Evolutionary conservation across 192 early-diverging fungal species (phyloP).

Genomic region (Gryganskiella cystojenkinii): DNA sequence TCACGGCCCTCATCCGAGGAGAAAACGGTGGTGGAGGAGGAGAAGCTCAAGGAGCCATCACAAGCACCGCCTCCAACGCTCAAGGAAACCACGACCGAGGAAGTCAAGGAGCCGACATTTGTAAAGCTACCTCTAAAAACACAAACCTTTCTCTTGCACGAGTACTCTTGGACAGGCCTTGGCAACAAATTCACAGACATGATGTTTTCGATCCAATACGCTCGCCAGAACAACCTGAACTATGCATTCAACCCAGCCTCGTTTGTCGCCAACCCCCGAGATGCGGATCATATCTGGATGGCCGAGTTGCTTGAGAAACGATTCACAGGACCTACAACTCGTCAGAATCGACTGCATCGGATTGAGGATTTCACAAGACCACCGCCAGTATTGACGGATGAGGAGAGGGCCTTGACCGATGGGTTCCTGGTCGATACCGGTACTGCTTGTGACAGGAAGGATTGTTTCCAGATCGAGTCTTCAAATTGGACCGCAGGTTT

Average conservation of each 20-base stretch:
- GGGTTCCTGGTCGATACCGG: neutral
- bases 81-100: too few species aligned
- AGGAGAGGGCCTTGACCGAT: neutral
- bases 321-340: too few species aligned
- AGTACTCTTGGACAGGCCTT: conserved; percentile 2
- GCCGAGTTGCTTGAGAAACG: neutral
- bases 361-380: neutral
- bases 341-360: neutral
- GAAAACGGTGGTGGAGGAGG: neutral
- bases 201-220: conserved; percentile 1
- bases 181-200: conserved; percentile 4
- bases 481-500: neutral
- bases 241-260: neutral
- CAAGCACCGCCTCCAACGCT: too few species aligned
- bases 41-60: too few species aligned
- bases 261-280: conserved; percentile 10
- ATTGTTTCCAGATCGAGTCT: neutral
- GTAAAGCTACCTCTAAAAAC: too few species aligned
- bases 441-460: neutral
- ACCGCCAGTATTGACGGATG: neutral
- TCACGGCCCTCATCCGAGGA: too few species aligned
- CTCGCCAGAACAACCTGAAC: neutral
- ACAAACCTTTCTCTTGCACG: conserved; percentile 10
- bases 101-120: too few species aligned
- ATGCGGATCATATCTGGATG: conserved; percentile 9